Conservation (phyloP, 352 stramenopile genomes). For the Pythium scleroteichum region DNA sequence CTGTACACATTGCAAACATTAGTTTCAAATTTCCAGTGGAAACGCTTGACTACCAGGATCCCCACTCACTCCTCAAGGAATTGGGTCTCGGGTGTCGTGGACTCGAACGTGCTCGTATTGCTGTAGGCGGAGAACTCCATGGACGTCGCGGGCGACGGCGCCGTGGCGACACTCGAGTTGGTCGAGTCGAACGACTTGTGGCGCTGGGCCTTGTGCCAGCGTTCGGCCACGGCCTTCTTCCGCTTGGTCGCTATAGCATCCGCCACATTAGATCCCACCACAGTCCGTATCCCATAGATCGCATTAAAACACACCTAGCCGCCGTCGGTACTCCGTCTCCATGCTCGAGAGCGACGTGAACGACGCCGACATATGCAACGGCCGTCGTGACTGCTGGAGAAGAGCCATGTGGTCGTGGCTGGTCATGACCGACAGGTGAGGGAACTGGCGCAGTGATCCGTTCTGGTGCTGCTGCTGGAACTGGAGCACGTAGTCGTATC, state of each 20-base stretch:
- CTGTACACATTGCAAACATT: not conserved
- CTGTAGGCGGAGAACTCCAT: conserved; percentile 38
- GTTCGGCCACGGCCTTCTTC: conserved; percentile 56
- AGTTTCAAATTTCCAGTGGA: too few relatives aligned
- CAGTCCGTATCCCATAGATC: not conserved
- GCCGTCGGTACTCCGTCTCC: conserved; percentile 61
- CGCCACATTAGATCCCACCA: not conserved
- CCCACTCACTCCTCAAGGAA: conserved; percentile 58
- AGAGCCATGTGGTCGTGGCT: conserved; percentile 18
- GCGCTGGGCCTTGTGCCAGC: conserved; percentile 68
- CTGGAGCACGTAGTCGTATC: conserved; percentile 60
- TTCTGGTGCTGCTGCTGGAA: conserved; percentile 58
- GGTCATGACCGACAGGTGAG: conserved; percentile 42
- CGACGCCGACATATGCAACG: conserved; percentile 66
- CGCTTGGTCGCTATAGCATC: conserved; percentile 46
- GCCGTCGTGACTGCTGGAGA: conserved; percentile 32
- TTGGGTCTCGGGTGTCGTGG: conserved; percentile 41
- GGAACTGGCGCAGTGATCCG: conserved; percentile 47
- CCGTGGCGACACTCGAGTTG: conserved; percentile 29
- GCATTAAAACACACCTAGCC: conserved; percentile 36
- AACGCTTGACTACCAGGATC: too few relatives aligned
- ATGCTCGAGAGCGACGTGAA: conserved; percentile 76
- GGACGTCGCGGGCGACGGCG: conserved; percentile 39
- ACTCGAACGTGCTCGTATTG: conserved; percentile 32
- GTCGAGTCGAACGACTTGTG: conserved; percentile 70